Percentiles rank a stretch among this genome's conserved stretches.
Conservation (phyloP, 805 yeast species). For the Ogataea methanolica region DNA sequence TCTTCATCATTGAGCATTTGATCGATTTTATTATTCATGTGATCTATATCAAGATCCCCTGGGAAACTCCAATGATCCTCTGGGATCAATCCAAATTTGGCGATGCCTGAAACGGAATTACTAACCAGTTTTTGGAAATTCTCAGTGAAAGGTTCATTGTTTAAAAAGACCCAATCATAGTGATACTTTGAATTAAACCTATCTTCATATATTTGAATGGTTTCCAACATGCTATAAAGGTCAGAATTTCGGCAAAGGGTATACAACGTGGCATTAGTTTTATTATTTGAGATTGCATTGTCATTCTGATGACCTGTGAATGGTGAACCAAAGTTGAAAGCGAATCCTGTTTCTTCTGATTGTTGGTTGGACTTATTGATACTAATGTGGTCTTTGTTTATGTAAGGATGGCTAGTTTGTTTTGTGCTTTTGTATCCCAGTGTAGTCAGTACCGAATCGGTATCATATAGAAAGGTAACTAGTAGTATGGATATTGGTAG, state of each 20-base stretch:
- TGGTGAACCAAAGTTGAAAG: no score
- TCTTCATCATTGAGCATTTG: slow-evolving; percentile 21
- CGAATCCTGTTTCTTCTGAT: no score
- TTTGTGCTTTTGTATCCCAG: no score
- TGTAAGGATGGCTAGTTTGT: no score
- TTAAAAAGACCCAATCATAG: slow-evolving; percentile 72
- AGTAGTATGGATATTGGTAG: background rate
- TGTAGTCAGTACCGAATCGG: no score
- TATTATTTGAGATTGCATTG: background rate
- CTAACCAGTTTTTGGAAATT: slow-evolving; percentile 47
- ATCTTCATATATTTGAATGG: slow-evolving; percentile 61
- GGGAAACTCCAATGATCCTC: slow-evolving; percentile 70
- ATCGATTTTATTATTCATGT: slow-evolving; percentile 18
- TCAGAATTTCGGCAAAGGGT: slow-evolving; percentile 70
- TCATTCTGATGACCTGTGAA: background rate
- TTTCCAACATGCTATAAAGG: slow-evolving; percentile 47
- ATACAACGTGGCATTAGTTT: slow-evolving; percentile 60
- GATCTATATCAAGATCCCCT: slow-evolving; percentile 15
- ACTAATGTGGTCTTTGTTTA: no score
- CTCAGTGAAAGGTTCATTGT: slow-evolving; percentile 56
- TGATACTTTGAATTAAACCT: slow-evolving; percentile 54
- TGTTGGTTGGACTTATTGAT: no score
- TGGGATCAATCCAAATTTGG: slow-evolving; percentile 60
- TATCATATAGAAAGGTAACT: background rate
- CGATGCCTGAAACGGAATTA: slow-evolving; percentile 53